phyloP scores from a whole-genome alignment of 2,329 filamentous ascomycete genomes.

The Hortaea werneckii region DNA sequence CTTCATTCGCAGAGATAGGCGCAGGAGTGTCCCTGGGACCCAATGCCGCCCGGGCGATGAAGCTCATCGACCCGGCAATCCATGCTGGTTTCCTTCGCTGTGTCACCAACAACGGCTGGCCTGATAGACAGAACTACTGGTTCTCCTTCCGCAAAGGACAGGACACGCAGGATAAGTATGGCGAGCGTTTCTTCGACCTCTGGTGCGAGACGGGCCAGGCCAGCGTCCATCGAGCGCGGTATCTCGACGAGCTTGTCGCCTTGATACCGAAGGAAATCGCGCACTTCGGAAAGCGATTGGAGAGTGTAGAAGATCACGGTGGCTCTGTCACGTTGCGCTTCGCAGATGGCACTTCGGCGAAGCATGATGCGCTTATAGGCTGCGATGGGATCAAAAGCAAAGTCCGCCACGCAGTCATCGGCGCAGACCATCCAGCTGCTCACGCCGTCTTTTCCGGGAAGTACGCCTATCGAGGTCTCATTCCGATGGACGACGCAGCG shows the following conservation, averaged over 20 bases:
- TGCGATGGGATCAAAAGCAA: slow-evolving; percentile 54
- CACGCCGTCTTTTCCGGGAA: slow-evolving; percentile 46
- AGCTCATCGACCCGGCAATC: slow-evolving; percentile 39
- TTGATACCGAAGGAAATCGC: slow-evolving; percentile 34
- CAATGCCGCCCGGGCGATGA: slow-evolving; percentile 45
- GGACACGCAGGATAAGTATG: slow-evolving; percentile 7
- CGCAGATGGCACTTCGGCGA: slow-evolving; percentile 35
- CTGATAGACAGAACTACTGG: slow-evolving; percentile 23
- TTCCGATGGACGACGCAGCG: slow-evolving; percentile 48
- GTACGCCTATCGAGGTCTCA: slow-evolving; percentile 52
- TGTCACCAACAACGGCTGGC: slow-evolving; percentile 28
- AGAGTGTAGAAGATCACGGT: slow-evolving; percentile 13
- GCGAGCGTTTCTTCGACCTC: slow-evolving; percentile 18
- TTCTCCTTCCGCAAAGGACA: slow-evolving; percentile 31
- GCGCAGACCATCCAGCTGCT: slow-evolving; percentile 34
- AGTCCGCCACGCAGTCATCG: slow-evolving; percentile 44
- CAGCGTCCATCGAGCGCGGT: slow-evolving; percentile 38
- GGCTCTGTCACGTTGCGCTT: slow-evolving; percentile 28
- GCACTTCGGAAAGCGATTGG: slow-evolving; percentile 19
- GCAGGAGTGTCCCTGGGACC: slow-evolving; percentile 47
- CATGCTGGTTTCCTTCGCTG: slow-evolving; percentile 31
- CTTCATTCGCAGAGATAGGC: slow-evolving; percentile 45
- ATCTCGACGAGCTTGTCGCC: slow-evolving; percentile 40
- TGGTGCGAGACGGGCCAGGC: slow-evolving; percentile 11
- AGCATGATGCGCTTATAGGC: slow-evolving; percentile 42